Evolutionary conservation across 2,329 filamentous ascomycete species (phyloP), one percentile per base, ranked within the genome.

Genomic region (Fusarium pseudoanthophilum): DNA sequence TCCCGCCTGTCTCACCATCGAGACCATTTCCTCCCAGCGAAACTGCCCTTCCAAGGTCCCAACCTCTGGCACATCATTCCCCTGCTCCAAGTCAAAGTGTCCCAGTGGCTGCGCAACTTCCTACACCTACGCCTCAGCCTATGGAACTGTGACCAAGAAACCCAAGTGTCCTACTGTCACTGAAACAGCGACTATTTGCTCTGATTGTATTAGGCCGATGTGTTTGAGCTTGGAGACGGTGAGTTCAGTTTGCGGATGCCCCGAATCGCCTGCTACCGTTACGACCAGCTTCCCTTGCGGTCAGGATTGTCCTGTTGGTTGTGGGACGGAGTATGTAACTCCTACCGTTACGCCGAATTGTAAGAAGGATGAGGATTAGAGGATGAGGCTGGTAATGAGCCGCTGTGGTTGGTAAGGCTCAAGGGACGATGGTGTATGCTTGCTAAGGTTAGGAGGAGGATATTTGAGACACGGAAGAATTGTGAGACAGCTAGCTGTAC

Each of bases 91-190:
- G 18, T 63, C 66, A 24, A 48, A 48, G 11, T 79, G 78, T 37
- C 77, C 78, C 8, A 28, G 36, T 7, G 78, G 77, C 6, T 79
- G 78, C 46, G 57, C 68, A 9, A 79, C 78, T 9, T 66, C 68
- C 11, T 79, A 79, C 55, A 53, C 76, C 32, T 74, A 67, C 56
- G 60, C 64, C 28, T 76, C 75, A 21, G 49, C 60, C 9, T 76
- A 70, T 37, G 65, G 69, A 16, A 68, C 70, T 11, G 52, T 61
- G 5, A 67, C 68, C 7, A 62, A 53, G 21, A 58, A 63, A 21
- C 53, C 70, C 7, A 48, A 46, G 4, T 83, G 82, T n/a, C 82
- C 82, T 26, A 82, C 81, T 15, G 78, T 82, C 10, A 82, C 80
- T 3, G 59, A 75, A 13, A 80, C 78, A 11, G 46, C 67, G 7